These are phyloP conservation scores for Colletotrichum sp. DNA, from an alignment of 2,329 filamentous ascomycete genomes.

Conservation along the genomic window DNA sequence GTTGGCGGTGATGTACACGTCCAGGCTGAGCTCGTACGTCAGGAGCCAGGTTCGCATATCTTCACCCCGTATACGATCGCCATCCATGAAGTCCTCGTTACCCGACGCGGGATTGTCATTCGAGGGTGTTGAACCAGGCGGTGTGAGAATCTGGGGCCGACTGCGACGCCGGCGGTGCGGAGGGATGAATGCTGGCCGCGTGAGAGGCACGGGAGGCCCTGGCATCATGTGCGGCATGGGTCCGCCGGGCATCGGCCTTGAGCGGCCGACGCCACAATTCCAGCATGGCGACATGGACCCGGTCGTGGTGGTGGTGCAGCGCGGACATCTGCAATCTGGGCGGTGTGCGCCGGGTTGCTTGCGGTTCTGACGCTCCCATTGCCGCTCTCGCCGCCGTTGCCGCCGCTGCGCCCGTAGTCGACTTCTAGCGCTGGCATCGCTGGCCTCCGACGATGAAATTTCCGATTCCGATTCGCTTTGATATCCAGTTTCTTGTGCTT, in stretches of 20 bases:
- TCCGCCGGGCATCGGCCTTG: constrained; percentile 29
- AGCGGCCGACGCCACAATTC: constrained; percentile 41
- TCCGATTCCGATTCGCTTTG: constrained; percentile 38
- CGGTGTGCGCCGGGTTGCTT: constrained; percentile 51
- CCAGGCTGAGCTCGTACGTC: constrained; percentile 49
- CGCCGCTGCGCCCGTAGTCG: constrained; percentile 36
- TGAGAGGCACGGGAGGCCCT: not conserved
- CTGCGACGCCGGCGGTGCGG: constrained; percentile 17
- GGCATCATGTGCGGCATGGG: constrained; percentile 21
- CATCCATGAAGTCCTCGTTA: constrained; percentile 23
- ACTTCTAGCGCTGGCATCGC: constrained; percentile 39
- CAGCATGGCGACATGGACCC: constrained; percentile 40
- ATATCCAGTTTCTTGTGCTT: constrained; percentile 35
- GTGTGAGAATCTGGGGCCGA: constrained; percentile 13
- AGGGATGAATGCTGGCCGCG: constrained; percentile 5
- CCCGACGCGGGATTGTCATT: constrained; percentile 12
- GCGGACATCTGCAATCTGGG: constrained; percentile 46
- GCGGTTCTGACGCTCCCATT: constrained; percentile 40
- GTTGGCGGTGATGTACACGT: constrained; percentile 55
- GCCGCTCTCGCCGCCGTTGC: constrained; percentile 38
- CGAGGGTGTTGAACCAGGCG: constrained; percentile 13
- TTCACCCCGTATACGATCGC: constrained; percentile 44
- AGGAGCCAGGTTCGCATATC: constrained; percentile 53
- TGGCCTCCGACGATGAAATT: constrained; percentile 34
- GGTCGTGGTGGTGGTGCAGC: constrained; percentile 35